Evolutionary conservation across 129 eudicot genomes (phyloP).

Genomic region (Kitagawia praeruptora): DNA sequence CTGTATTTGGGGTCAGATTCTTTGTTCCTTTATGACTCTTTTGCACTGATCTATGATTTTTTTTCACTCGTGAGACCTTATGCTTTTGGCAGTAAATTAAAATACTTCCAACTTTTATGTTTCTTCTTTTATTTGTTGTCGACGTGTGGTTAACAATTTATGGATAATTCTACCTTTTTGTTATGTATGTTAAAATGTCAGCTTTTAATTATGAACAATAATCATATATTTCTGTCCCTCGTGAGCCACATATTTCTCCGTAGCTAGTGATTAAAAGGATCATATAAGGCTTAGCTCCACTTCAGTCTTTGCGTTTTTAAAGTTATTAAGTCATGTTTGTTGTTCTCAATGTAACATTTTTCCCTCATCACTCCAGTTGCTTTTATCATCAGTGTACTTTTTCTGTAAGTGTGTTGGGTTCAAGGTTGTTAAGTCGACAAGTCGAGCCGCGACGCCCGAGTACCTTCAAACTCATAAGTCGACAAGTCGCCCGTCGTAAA

Average conservation of each 20-base stretch:
- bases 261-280: background rate
- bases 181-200: background rate
- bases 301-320: background rate
- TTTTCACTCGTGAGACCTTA: background rate
- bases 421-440: too few relatives aligned
- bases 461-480: too few relatives aligned
- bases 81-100: background rate
- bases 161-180: background rate
- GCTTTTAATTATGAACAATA: background rate
- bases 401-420: background rate
- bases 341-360: background rate
- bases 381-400: background rate
- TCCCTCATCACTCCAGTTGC: background rate
- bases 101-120: background rate
- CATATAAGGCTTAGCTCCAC: background rate
- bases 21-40: constrained; percentile 3
- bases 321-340: background rate
- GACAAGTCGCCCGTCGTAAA: too few relatives aligned
- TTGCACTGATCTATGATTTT: background rate
- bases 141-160: background rate
- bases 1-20: constrained; percentile 86
- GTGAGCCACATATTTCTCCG: background rate
- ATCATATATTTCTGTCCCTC: background rate
- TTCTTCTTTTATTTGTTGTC: background rate
- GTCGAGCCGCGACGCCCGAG: too few relatives aligned